These are phyloP conservation scores for Trichoderma arundinaceum DNA, from an alignment of 2,329 filamentous ascomycete species.

Conservation along the genomic window DNA sequence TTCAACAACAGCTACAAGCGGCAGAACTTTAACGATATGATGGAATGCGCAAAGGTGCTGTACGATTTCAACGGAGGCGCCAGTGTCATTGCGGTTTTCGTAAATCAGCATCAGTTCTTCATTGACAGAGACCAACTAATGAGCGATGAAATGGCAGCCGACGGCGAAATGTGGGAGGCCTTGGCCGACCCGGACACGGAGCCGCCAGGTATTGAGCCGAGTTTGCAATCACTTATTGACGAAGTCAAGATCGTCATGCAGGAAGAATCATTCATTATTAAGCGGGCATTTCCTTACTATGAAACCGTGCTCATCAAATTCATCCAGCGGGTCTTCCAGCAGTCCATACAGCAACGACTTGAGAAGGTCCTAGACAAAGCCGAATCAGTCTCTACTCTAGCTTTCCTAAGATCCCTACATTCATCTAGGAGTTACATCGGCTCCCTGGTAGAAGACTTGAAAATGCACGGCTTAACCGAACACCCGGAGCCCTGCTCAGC, in stretches of 20 bases:
- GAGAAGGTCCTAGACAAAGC: constrained; percentile 97
- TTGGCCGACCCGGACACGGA: constrained; percentile 94
- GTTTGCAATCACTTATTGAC: constrained; percentile 87
- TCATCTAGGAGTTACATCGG: constrained; percentile 90
- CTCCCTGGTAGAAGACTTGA: constrained; percentile 86
- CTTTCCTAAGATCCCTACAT: constrained; percentile 89
- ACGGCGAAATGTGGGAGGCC: constrained; percentile 83
- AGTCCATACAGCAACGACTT: constrained; percentile 93
- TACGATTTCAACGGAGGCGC: constrained; percentile 95
- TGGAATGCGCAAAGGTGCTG: constrained; percentile 91
- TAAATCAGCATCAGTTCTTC: constrained; percentile 99
- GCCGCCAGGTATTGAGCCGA: constrained; percentile 88
- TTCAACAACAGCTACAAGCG: constrained; percentile 97
- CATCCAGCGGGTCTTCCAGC: constrained; percentile 93
- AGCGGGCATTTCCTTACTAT: constrained; percentile 93
- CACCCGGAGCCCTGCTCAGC: constrained; percentile 90
- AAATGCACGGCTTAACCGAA: constrained; percentile 91
- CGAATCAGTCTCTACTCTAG: constrained; percentile 85
- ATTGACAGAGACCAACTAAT: constrained; percentile 94
- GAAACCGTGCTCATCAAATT: constrained; percentile 94
- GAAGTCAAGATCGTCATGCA: constrained; percentile 96
- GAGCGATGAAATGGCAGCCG: constrained; percentile 79
- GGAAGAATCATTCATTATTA: constrained; percentile 96
- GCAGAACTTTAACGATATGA: constrained; percentile 97
- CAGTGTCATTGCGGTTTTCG: constrained; percentile 93